Percentiles rank a stretch among this genome's conserved stretches.
Conservation (phyloP, 345 rosid species). For the Heritiera fomes region DNA sequence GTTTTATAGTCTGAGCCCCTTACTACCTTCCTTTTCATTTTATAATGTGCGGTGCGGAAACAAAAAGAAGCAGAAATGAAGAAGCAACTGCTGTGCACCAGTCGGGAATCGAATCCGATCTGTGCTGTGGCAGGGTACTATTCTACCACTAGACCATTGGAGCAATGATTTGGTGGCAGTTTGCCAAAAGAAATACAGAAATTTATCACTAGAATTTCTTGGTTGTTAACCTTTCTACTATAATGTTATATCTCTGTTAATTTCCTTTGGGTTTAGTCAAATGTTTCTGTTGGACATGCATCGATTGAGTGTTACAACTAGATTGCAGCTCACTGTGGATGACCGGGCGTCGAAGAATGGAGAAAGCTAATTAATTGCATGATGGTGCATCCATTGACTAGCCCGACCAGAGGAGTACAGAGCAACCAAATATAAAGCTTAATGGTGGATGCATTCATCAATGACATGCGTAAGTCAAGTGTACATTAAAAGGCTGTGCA, state of each 20-base stretch:
- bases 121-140: slow-evolving; percentile 74
- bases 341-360: slow-evolving; percentile 45
- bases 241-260: neutral
- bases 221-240: no score
- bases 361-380: slow-evolving; percentile 33
- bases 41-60: no score
- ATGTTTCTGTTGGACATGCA: neutral
- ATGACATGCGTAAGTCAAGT: no score
- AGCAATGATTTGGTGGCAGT: slow-evolving; percentile 23
- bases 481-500: no score
- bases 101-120: slow-evolving; percentile 70
- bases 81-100: slow-evolving; percentile 34
- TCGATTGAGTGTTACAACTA: slow-evolving; percentile 54
- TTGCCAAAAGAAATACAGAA: no score
- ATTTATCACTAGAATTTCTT: no score
- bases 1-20: no score
- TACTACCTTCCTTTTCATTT: no score
- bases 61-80: neutral
- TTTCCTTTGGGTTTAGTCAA: neutral
- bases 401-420: no score
- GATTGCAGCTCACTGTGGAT: slow-evolving; percentile 53
- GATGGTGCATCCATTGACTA: no score
- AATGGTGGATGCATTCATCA: no score
- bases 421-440: no score
- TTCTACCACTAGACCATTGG: slow-evolving; percentile 90